These are phyloP conservation scores for Hypoxylon sp. DNA, from an alignment of 2,329 filamentous ascomycete species.

Conservation along the genomic window DNA sequence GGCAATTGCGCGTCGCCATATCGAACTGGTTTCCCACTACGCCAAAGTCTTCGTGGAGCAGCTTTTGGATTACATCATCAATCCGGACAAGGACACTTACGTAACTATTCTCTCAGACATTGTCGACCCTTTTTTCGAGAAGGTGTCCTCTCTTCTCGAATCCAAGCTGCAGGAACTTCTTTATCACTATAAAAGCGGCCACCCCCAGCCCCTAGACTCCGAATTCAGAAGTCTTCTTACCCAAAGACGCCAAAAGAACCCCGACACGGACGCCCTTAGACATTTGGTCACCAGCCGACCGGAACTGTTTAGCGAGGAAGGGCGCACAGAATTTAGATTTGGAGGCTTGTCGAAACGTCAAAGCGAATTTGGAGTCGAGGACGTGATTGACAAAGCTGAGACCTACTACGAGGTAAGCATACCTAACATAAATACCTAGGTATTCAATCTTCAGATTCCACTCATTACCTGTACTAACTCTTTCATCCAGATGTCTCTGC, in stretches of 20 bases:
- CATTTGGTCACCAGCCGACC: constrained; percentile 41
- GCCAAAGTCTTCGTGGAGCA: constrained; percentile 55
- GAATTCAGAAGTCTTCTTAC: constrained; percentile 47
- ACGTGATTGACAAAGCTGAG: constrained; percentile 59
- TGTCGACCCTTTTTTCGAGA: constrained; percentile 46
- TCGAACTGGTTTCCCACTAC: constrained; percentile 48
- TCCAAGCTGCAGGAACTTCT: constrained; percentile 57
- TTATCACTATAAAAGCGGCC: constrained; percentile 52
- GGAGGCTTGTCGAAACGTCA: not conserved
- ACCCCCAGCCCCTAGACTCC: constrained; percentile 51
- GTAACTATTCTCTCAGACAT: constrained; percentile 44
- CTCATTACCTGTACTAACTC: constrained; percentile 10
- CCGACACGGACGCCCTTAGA: constrained; percentile 29
- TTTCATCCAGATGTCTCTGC: constrained; percentile 44
- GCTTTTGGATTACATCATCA: constrained; percentile 51
- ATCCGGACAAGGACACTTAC: constrained; percentile 42
- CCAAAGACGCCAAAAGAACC: constrained; percentile 29
- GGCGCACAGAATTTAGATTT: constrained; percentile 35
- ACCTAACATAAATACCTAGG: too few species aligned
- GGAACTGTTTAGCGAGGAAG: constrained; percentile 42
- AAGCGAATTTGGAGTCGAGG: constrained; percentile 54
- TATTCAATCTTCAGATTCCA: too few species aligned
- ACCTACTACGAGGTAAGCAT: constrained; percentile 57
- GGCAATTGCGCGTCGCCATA: constrained; percentile 52
- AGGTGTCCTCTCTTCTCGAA: constrained; percentile 45